Base-by-base conservation (phyloP, 306 rosid species). In the Sesbania bispinosa region DNA sequence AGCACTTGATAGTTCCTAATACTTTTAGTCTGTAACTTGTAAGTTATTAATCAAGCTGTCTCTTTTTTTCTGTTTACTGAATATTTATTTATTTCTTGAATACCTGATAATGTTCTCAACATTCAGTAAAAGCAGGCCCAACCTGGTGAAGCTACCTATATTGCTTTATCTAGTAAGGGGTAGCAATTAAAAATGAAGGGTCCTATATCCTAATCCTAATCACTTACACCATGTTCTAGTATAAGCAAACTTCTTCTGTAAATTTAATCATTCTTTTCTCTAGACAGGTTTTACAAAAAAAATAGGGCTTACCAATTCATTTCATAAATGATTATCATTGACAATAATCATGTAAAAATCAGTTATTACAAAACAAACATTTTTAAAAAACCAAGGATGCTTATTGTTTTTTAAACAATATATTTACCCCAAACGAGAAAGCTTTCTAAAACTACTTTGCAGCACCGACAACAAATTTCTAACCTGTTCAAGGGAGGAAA, bases 401-500 rank as follows among this genome's bases (percentile, higher is more conserved):
- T 32, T 3, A 21, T 36, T 29, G 72, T 51, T 59, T 62, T 48
- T 29, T n/a, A n/a, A n/a, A n/a, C 21, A n/a, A 42, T 52, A 64
- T 66, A 20, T 10, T 76, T 29, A 70, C 52, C 55, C 70, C n/a
- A 18, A 52, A 26, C 57, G 7, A 61, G 62, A 64, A 65, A 55
- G 41, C 30, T 39, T 24, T 62, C 43, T 26, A 27, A 43, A 53
- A 10, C 51, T 54, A 71, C 64, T 69, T 14, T 33, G 36, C 50
- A 18, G 70, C 65, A 71, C 59, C 47, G 52, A 76, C 36, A 32
- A 29, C 10, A 42, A 68, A 82, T 59, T 33, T 21, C 75, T 57
- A 65, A 87, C 97, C 92, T 88, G 85, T 36, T 93, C 96, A 65
- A 90, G 98, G 83, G 94, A 84, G 42, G 89, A 36, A 75, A 93